Evolutionary conservation across 176 grass and related monocot species (phyloP).

Genomic region (Musa troglodytarum): DNA sequence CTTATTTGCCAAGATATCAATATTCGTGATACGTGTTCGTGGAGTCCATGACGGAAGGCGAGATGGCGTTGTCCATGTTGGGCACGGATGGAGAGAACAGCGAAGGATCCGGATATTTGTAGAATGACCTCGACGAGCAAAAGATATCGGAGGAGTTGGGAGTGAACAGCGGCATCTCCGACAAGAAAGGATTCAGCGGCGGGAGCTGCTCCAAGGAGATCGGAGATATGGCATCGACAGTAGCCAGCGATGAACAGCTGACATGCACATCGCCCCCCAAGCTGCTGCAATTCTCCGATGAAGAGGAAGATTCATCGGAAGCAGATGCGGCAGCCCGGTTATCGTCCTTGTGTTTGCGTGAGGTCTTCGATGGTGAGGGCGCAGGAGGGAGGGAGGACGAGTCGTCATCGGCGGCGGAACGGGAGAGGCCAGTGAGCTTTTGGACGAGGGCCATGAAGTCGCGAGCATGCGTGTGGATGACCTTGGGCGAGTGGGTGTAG

Average conservation of each 20-base stretch:
- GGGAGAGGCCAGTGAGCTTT: conserved; percentile 57
- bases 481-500: conserved; percentile 59
- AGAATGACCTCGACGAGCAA: neutral
- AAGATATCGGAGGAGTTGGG: no score
- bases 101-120: neutral
- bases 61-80: neutral
- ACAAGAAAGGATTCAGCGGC: neutral
- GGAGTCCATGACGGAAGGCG: neutral
- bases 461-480: conserved; percentile 44
- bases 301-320: neutral
- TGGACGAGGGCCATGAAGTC: conserved; percentile 74
- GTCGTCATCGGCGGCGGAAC: neutral
- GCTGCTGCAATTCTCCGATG: neutral
- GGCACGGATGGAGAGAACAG: no score
- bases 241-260: neutral
- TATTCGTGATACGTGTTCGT: neutral
- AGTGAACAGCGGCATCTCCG: neutral
- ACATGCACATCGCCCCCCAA: neutral
- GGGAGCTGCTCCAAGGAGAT: neutral
- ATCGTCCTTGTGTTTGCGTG: no score
- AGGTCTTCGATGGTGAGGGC: no score
- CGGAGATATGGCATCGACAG: neutral
- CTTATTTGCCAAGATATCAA: neutral
- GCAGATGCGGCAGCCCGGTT: no score
- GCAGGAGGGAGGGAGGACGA: no score